Conservation (phyloP, 805 yeast species). For the Saccharomycopsis amapae region DNA sequence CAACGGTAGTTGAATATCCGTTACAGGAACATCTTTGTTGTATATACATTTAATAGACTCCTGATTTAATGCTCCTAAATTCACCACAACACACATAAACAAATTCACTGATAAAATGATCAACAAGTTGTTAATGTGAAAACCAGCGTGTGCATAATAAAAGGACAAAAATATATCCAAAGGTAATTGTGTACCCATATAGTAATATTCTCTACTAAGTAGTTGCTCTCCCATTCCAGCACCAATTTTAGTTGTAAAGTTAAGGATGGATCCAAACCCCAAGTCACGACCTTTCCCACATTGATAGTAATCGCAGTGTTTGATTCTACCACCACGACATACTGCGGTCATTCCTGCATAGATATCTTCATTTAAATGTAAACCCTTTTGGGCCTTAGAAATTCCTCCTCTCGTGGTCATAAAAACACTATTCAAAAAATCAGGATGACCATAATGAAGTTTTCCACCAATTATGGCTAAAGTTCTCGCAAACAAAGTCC, state of each 20-base stretch:
- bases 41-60: constrained; percentile 65
- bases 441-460: constrained; percentile 85
- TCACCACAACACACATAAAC: constrained; percentile 62
- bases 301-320: constrained; percentile 81
- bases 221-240: constrained; percentile 93
- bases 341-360: constrained; percentile 84
- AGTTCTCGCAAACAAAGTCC: constrained; percentile 78
- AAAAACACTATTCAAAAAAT: constrained; percentile 64
- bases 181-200: constrained; percentile 74
- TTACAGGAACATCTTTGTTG: constrained; percentile 56
- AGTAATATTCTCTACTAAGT: constrained; percentile 77
- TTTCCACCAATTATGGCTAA: constrained; percentile 81
- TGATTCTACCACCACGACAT: constrained; percentile 80
- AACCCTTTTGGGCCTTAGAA: constrained; percentile 79
- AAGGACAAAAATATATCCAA: constrained; percentile 75
- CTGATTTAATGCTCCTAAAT: constrained; percentile 66
- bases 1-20: constrained; percentile 54
- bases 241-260: constrained; percentile 83
- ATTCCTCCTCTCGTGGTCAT: constrained; percentile 88
- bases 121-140: constrained; percentile 74
- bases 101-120: constrained; percentile 69
- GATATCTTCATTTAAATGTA: constrained; percentile 81
- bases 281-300: constrained; percentile 90
- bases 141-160: constrained; percentile 83
- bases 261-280: constrained; percentile 80